Percentiles rank a stretch among this genome's conserved stretches.
phyloP scores from a whole-genome alignment of 768 basidiomycete genomes.

The Amanita rimosa region DNA sequence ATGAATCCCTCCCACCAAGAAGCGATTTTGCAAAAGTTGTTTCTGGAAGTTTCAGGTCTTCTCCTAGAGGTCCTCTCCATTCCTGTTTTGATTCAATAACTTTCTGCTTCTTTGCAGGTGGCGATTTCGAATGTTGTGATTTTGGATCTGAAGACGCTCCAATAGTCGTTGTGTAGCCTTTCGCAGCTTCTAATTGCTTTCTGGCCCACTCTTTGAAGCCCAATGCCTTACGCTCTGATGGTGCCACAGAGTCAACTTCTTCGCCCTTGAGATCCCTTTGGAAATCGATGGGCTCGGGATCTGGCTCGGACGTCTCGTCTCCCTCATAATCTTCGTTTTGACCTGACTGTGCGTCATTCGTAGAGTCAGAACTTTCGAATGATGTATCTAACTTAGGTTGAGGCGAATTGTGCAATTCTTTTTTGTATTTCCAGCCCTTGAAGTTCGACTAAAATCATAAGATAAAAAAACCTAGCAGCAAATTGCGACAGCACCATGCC shows the following conservation, averaged over 20 bases:
- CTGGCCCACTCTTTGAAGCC: constrained; percentile 89
- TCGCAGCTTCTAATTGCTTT: constrained; percentile 52
- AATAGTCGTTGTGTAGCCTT: constrained; percentile 17
- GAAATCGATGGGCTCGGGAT: not conserved
- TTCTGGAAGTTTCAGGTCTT: constrained; percentile 51
- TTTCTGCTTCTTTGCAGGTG: constrained; percentile 31
- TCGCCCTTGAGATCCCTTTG: constrained; percentile 11
- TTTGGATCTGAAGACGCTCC: constrained; percentile 11
- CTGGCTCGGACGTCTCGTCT: constrained; percentile 8
- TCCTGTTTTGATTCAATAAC: constrained; percentile 19
- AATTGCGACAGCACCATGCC: too few species aligned
- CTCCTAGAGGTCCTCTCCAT: constrained; percentile 76
- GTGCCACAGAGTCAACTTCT: constrained; percentile 12
- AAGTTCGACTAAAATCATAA: constrained; percentile 22
- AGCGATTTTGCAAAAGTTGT: constrained; percentile 45
- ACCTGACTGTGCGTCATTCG: constrained; percentile 14
- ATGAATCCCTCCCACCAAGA: constrained; percentile 5
- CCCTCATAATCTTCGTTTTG: constrained; percentile 15
- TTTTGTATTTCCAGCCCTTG: constrained; percentile 34
- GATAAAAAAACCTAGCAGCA: too few species aligned
- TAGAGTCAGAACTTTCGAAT: constrained; percentile 74
- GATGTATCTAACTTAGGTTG: constrained; percentile 47
- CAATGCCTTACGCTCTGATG: constrained; percentile 24
- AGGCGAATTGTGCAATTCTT: constrained; percentile 12
- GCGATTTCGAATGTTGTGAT: constrained; percentile 9